These are phyloP conservation scores for Amanita muscaria DNA, from an alignment of 768 basidiomycete genomes.

Conservation along the genomic window DNA sequence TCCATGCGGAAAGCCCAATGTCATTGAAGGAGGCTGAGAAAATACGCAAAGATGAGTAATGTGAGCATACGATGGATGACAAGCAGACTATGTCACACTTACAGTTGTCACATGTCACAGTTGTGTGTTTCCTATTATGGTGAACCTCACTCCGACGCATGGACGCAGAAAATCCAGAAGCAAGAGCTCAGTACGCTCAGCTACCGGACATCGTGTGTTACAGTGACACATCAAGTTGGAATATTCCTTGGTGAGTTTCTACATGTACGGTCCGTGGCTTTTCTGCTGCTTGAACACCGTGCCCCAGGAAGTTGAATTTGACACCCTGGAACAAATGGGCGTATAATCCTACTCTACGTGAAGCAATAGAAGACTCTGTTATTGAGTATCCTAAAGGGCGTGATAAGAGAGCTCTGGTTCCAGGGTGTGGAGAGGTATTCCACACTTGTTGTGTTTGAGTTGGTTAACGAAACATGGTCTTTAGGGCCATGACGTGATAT, in stretches of 20 bases:
- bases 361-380: constrained; percentile 1
- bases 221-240: neutral
- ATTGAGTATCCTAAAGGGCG: constrained; percentile 2
- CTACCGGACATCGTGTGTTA: neutral
- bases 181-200: neutral
- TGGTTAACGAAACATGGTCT: too few species aligned
- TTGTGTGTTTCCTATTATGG: too few species aligned
- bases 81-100: too few species aligned
- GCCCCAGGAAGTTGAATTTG: neutral
- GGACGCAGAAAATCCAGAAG: too few species aligned
- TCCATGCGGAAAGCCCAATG: too few species aligned
- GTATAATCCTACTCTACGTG: constrained; percentile 1
- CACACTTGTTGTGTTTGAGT: too few species aligned
- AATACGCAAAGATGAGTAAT: too few species aligned
- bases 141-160: too few species aligned
- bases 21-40: too few species aligned
- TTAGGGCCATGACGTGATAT: constrained; percentile 55
- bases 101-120: too few species aligned
- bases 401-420: neutral
- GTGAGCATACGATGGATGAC: too few species aligned
- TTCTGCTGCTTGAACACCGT: neutral
- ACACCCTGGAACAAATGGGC: constrained; percentile 1
- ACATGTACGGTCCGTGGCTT: neutral
- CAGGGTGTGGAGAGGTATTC: constrained; percentile 5
- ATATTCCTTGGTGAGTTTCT: neutral